Evolutionary conservation across 306 rosid genomes (phyloP).

Genomic region (Cucurbita moschata): DNA sequence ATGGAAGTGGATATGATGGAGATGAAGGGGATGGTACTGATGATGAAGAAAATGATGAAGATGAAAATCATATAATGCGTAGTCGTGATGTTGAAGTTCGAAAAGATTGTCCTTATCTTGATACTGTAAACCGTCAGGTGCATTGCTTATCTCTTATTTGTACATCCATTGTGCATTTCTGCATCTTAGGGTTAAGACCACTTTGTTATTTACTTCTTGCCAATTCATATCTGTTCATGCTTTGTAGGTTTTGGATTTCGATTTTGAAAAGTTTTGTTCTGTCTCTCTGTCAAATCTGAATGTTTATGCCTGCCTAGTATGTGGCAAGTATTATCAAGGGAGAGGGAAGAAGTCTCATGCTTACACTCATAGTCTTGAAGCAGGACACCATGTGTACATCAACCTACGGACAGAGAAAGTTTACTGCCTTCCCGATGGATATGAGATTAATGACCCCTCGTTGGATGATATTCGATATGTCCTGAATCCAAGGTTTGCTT

Average conservation of each 20-base stretch:
- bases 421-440: conserved; percentile 95
- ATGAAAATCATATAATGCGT: conserved; percentile 24
- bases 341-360: conserved; percentile 95
- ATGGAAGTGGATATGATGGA: conserved; percentile 25
- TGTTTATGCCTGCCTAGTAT: conserved; percentile 89
- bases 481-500: conserved; percentile 72
- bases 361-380: conserved; percentile 96
- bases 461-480: conserved; percentile 93
- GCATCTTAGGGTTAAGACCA: not conserved
- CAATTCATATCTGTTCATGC: conserved; percentile 1
- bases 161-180: not conserved
- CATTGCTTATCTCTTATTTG: not conserved
- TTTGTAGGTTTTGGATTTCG: conserved; percentile 89
- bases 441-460: conserved; percentile 94
- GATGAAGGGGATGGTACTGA: conserved; percentile 27
- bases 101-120: conserved; percentile 93
- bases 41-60: conserved; percentile 38
- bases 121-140: conserved; percentile 97
- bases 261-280: conserved; percentile 90
- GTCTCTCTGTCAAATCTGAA: conserved; percentile 81
- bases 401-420: conserved; percentile 92
- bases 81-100: conserved; percentile 71
- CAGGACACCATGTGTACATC: conserved; percentile 89
- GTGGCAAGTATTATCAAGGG: conserved; percentile 95
- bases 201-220: not conserved